These are phyloP conservation scores for Piper longum DNA, from an alignment of 164 flowering plant species.

Conservation along the genomic window DNA sequence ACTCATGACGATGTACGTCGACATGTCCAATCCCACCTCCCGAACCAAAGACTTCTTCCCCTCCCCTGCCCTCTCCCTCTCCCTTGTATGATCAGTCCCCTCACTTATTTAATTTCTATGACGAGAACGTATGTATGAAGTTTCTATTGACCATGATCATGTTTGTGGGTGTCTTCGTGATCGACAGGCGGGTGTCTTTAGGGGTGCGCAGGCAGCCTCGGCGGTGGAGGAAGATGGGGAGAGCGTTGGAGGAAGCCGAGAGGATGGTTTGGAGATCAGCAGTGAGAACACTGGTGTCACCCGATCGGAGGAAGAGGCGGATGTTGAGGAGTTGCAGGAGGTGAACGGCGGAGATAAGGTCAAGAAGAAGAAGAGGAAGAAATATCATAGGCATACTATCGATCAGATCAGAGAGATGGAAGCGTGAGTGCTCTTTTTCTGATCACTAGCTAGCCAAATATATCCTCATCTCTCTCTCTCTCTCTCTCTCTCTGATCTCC, in stretches of 20 bases:
- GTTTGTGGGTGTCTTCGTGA: not conserved
- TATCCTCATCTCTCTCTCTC: slow-evolving; percentile 1
- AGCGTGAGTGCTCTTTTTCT: slow-evolving; percentile 36
- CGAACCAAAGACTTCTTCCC: slow-evolving; percentile 76
- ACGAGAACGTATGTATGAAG: too few relatives aligned
- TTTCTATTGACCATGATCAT: too few relatives aligned
- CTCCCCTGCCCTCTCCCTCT: slow-evolving; percentile 88
- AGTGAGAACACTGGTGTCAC: slow-evolving; percentile 73
- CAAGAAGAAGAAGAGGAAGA: slow-evolving; percentile 81
- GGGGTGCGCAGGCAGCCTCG: slow-evolving; percentile 33
- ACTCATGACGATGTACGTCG: slow-evolving; percentile 39
- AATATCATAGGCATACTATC: slow-evolving; percentile 86
- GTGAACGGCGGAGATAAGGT: slow-evolving; percentile 21
- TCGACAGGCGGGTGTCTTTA: slow-evolving; percentile 77
- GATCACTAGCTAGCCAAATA: not conserved
- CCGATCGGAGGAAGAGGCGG: slow-evolving; percentile 54
- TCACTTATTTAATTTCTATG: not conserved
- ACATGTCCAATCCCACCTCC: slow-evolving; percentile 54
- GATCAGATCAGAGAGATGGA: slow-evolving; percentile 98
- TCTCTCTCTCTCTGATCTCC: not conserved
- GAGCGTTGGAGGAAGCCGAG: slow-evolving; percentile 30
- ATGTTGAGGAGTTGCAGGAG: slow-evolving; percentile 21
- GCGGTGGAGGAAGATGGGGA: slow-evolving; percentile 41
- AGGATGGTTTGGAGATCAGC: slow-evolving; percentile 60
- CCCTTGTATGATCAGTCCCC: slow-evolving; percentile 37